A percentile compares a stretch with the other conserved stretches of the same genome.
phyloP scores from a whole-genome alignment of 2,329 filamentous ascomycete genomes.

The Podosphaera fusca region DNA sequence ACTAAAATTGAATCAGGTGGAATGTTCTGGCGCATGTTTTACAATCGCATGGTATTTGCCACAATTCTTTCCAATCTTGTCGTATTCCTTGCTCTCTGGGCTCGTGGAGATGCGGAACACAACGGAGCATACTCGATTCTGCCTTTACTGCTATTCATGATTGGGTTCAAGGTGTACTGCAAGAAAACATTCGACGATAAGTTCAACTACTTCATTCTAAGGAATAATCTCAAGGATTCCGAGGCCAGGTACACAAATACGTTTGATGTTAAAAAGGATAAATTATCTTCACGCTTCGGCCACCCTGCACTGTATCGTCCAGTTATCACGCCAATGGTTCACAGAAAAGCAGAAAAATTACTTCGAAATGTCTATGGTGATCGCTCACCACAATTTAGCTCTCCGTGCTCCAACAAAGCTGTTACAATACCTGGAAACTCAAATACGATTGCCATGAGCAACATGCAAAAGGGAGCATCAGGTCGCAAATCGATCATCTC shows the following conservation, averaged over 20 bases:
- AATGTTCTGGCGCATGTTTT: slow-evolving; percentile 73
- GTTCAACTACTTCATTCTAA: slow-evolving; percentile 58
- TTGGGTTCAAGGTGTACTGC: slow-evolving; percentile 77
- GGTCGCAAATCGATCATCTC: slow-evolving; percentile 24
- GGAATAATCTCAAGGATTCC: slow-evolving; percentile 26
- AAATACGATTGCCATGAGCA: slow-evolving; percentile 57
- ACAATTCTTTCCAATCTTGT: slow-evolving; percentile 57
- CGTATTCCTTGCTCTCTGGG: slow-evolving; percentile 53
- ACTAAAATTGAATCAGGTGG: slow-evolving; percentile 95
- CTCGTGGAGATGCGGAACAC: slow-evolving; percentile 38
- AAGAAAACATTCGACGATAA: slow-evolving; percentile 50
- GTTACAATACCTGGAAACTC: slow-evolving; percentile 49
- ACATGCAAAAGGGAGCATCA: slow-evolving; percentile 36
- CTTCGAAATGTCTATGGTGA: slow-evolving; percentile 72
- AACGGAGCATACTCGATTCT: slow-evolving; percentile 39
- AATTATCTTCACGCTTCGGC: slow-evolving; percentile 56
- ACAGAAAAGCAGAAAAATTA: slow-evolving; percentile 69
- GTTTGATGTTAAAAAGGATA: slow-evolving; percentile 35
- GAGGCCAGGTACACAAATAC: slow-evolving; percentile 24
- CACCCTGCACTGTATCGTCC: slow-evolving; percentile 79
- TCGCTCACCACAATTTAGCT: slow-evolving; percentile 44
- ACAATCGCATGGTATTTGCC: slow-evolving; percentile 79
- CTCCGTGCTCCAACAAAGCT: slow-evolving; percentile 30
- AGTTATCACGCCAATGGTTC: slow-evolving; percentile 85
- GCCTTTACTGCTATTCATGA: slow-evolving; percentile 55